phyloP scores from a whole-genome alignment of 1,284 basidiomycete genomes.

The Cronartium quercuum region DNA sequence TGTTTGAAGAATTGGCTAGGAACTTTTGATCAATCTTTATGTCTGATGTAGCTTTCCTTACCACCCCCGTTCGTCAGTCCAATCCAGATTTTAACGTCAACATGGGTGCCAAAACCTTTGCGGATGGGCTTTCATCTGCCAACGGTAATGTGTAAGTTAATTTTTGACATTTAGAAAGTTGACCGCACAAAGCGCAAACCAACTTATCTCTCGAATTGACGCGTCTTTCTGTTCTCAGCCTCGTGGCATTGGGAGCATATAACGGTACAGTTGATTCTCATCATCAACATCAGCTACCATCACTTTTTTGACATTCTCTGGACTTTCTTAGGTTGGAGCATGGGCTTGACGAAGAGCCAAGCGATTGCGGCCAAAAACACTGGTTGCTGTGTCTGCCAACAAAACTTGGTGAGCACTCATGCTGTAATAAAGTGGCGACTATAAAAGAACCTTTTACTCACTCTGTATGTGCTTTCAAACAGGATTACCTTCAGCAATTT shows the following conservation, averaged over 20 bases:
- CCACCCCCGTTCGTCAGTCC: conserved; percentile 42
- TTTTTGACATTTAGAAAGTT: background rate
- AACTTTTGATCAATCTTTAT: conserved; percentile 46
- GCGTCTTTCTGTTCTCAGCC: conserved; percentile 24
- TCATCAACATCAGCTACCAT: background rate
- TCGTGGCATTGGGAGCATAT: conserved; percentile 61
- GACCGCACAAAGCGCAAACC: background rate
- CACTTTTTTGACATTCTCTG: background rate
- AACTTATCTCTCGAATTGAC: background rate
- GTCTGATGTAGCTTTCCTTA: conserved; percentile 41
- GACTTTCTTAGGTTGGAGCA: conserved; percentile 53
- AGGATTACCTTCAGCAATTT: conserved; percentile 63
- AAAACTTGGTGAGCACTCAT: conserved; percentile 50
- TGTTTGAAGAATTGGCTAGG: conserved; percentile 53
- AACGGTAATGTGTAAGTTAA: conserved; percentile 58
- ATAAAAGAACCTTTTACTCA: conserved; percentile 47
- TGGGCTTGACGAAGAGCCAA: conserved; percentile 57
- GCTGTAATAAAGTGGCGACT: conserved; percentile 43
- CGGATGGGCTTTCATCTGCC: conserved; percentile 55
- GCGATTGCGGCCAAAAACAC: conserved; percentile 59
- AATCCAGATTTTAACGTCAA: conserved; percentile 53
- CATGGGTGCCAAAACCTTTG: conserved; percentile 61
- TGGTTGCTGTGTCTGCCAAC: conserved; percentile 65
- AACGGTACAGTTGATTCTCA: conserved; percentile 55
- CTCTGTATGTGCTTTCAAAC: conserved; percentile 41